Conservation (phyloP, 441 rosid genomes). For the Pelargonium hybrid region DNA sequence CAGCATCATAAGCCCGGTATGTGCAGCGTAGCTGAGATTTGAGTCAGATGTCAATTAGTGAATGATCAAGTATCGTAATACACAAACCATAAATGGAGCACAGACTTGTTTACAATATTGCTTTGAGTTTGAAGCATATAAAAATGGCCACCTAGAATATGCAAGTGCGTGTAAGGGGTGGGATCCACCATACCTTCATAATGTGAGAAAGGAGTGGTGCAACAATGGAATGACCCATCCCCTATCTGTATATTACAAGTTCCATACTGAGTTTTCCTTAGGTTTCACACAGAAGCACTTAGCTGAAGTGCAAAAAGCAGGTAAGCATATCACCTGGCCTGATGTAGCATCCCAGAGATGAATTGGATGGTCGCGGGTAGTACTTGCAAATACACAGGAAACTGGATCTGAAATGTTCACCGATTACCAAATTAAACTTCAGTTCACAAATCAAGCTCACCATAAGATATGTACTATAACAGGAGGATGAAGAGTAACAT, state of each 20-base stretch:
- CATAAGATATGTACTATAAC: neutral
- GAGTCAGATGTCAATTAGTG: conserved; percentile 9
- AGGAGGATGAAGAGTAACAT: neutral
- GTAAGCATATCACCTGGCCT: conserved; percentile 44
- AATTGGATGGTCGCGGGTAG: conserved; percentile 88
- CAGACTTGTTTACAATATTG: neutral
- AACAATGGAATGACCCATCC: neutral
- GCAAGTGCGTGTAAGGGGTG: neutral
- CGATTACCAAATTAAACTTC: conserved; percentile 16
- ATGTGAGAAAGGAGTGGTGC: neutral
- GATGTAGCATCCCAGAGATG: conserved; percentile 94
- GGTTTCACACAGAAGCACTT: conserved; percentile 5
- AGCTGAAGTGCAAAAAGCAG: neutral
- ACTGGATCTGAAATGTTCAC: conserved; percentile 51
- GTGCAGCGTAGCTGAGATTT: conserved; percentile 84
- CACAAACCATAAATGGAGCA: conserved; percentile 8
- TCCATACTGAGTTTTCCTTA: conserved; percentile 9
- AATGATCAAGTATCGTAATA: conserved; percentile 16
- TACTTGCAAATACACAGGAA: conserved; percentile 76
- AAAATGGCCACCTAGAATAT: neutral
- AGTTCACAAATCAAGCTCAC: neutral
- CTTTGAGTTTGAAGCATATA: conserved; percentile 3
- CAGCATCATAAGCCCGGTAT: conserved; percentile 85
- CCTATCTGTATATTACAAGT: conserved; percentile 2
- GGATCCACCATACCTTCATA: conserved; percentile 3